Conservation (phyloP, 169 alveolate species). For the Eimeria praecox region DNA sequence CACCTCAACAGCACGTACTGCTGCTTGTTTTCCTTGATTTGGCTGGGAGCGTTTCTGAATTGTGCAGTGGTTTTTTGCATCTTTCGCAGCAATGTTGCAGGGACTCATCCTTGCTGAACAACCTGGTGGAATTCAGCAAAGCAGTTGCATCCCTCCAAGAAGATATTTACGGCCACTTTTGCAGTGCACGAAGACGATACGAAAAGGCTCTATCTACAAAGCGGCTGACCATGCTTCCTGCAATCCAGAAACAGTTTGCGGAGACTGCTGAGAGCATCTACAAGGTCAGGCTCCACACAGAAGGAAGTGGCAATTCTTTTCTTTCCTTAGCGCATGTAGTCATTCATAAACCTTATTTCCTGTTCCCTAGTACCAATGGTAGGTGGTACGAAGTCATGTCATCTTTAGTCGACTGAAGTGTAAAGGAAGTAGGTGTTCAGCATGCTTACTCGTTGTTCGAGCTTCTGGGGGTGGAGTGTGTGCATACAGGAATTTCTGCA, state of each 20-base stretch:
- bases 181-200: conserved; percentile 15
- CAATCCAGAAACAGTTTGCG: conserved; percentile 26
- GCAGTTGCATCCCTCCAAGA: conserved; percentile 41
- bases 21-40: background rate
- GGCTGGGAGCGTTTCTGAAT: background rate
- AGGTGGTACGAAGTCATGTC: background rate
- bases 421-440: background rate
- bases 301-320: background rate
- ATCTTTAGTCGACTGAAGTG: background rate
- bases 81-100: background rate
- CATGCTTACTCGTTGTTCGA: background rate
- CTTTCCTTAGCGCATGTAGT: background rate
- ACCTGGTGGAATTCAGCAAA: conserved; percentile 12
- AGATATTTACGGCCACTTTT: conserved; percentile 17
- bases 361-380: background rate
- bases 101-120: conserved; percentile 19
- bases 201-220: conserved; percentile 22
- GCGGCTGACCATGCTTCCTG: background rate
- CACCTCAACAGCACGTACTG: background rate
- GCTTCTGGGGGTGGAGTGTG: background rate
- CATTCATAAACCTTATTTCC: background rate
- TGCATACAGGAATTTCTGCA: conserved; percentile 27
- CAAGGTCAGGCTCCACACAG: background rate
- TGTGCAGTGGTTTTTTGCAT: background rate
- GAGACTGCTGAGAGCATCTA: conserved; percentile 20